Conservation (phyloP, 1,284 basidiomycete species). For the Trichosporon sp. region DNA sequence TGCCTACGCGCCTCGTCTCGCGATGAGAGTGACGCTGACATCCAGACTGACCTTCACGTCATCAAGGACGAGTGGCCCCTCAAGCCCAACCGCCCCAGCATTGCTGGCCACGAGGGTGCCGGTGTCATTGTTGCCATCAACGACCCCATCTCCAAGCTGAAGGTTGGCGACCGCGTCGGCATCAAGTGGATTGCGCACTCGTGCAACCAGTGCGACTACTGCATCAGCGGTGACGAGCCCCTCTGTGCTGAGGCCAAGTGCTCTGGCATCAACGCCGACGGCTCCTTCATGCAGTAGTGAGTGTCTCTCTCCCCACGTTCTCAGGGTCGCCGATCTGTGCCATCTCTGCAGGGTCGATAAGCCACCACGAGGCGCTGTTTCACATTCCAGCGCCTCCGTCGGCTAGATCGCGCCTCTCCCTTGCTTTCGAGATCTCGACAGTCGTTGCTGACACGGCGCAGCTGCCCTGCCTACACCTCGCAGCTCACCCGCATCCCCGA, state of each 20-base stretch:
- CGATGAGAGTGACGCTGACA: conserved; percentile 32
- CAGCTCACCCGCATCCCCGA: conserved; percentile 74
- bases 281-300: conserved; percentile 32
- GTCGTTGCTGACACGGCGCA: conserved; percentile 1
- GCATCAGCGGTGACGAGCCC: conserved; percentile 63
- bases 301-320: conserved; percentile 1
- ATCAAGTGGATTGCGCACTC: conserved; percentile 75
- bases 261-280: conserved; percentile 61
- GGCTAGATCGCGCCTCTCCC: neutral
- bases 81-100: conserved; percentile 62
- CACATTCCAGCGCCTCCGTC: neutral
- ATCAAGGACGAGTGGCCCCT: conserved; percentile 67
- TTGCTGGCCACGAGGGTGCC: conserved; percentile 61
- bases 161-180: conserved; percentile 56
- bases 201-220: conserved; percentile 69
- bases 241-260: conserved; percentile 59
- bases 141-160: conserved; percentile 56
- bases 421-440: neutral
- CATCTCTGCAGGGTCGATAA: neutral
- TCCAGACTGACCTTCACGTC: conserved; percentile 76
- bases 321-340: neutral
- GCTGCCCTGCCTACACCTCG: conserved; percentile 55
- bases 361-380: neutral
- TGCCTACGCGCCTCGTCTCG: neutral
- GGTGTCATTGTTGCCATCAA: conserved; percentile 70